Base-by-base conservation (phyloP, 805 yeast species). In the Yamadazyma scolyti region DNA sequence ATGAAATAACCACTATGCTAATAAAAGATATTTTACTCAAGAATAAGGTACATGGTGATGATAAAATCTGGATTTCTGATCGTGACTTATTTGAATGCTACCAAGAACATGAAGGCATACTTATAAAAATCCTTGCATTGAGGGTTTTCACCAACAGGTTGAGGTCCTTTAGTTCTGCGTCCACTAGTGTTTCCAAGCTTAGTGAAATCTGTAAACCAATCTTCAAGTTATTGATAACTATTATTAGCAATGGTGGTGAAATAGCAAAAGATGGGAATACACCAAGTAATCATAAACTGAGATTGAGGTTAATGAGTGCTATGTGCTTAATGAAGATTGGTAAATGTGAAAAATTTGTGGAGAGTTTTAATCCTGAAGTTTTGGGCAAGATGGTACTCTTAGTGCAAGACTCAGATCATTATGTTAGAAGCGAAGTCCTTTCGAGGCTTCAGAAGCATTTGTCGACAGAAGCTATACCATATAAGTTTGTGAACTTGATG, bases 201-300 rank as follows among this genome's bases (percentile, higher is more conserved):
- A 55, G 69, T 2, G 33, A 43, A 32, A 56, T 71, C 24, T 75
- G 82, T 0, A 73, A 69, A 33, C 85, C 87, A 10, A 77, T 83
- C 0, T 55, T 86, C 39, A 83, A 81, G 44, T 56, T 87, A 16
- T 63, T 87, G 18, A 64, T 75, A 20, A 75, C 87, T 1, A 61
- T 84, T 20, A 73, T 87, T 28, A 75, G 78, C 1, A 80, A 80
- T 49, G 82, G 83, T 26, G 96, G 96, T 17, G 96, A 88, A 46
- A 69, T 87, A 19, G 74, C 79, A 40, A 71, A 31, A 51, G 55
- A 36, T 15, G 65, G 66, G 32, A 44, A 66, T 4, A 82, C 95
- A 0, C 95, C 95, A 4, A 59, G 50, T 16, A 58, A 59, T 20
- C 78, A 61, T 47, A 82, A 80, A 48, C 68, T 78, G 36, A 72